These are phyloP conservation scores for Prunus salicina DNA, from an alignment of 306 rosid genomes.

Conservation along the genomic window DNA sequence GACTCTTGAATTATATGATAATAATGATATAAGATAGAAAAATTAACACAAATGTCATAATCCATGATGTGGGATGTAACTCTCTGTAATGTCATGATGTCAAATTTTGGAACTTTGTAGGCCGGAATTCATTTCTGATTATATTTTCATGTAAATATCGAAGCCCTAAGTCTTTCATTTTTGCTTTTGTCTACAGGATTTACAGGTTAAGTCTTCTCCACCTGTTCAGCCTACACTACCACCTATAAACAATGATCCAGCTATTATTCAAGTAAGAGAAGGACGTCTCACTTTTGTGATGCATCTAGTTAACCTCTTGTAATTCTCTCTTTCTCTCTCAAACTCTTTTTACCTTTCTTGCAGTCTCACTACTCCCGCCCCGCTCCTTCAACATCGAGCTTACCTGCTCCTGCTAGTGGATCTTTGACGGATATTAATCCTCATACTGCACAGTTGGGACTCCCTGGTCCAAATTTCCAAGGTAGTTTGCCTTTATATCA, in stretches of 20 bases:
- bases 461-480: constrained; percentile 68
- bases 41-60: not conserved
- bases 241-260: constrained; percentile 72
- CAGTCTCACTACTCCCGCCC: constrained; percentile 87
- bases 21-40: not conserved
- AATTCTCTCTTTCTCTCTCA: not conserved
- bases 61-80: not conserved
- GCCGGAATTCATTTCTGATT: not conserved
- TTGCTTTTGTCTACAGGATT: constrained; percentile 55
- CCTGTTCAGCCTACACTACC: constrained; percentile 60
- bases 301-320: not conserved
- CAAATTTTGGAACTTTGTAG: not conserved
- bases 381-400: constrained; percentile 47
- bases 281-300: not conserved
- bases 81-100: not conserved
- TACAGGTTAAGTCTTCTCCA: constrained; percentile 88
- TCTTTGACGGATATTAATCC: constrained; percentile 61
- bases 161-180: not conserved
- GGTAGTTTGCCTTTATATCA: constrained; percentile 79
- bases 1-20: not conserved
- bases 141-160: not conserved
- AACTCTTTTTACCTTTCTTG: constrained; percentile 13
- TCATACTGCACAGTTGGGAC: constrained; percentile 64
- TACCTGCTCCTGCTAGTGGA: constrained; percentile 67
- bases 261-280: constrained; percentile 72